Evolutionary conservation across 257 asterid species (phyloP), one percentile per base, ranked within the genome.

Genomic region (Solanum phureja): DNA sequence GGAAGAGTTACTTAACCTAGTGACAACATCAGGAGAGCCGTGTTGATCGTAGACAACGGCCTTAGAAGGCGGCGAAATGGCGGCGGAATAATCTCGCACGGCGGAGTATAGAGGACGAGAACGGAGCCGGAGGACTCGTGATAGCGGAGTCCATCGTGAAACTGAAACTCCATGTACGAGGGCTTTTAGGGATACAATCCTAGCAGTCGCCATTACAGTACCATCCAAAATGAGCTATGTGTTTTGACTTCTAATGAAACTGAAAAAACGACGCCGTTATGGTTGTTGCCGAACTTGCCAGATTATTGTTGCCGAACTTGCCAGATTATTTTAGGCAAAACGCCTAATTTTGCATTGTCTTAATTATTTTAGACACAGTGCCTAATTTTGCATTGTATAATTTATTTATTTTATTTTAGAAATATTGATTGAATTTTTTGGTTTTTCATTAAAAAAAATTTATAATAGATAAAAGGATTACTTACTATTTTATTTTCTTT

Each of bases 31-130:
- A 7, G 99, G 99, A 88, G 98, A 91, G 66, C 99, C 99, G 75
- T 94, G 98, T 89, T 94, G 94, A 16, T 94, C 94, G 94, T 97
- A 97, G 64, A 97, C 95, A 34, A 97, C 91, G 56, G 98, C 98
- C 86, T 89, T 95, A 84, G 99, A 97, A 27, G 98, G 95, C 86
- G 99, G 99, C 83, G 98, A 96, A 87, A 76, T 56, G 89, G 93
- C 56, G 83, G 95, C 56, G 87, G 98, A 92, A 88, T 93, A 93
- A 82, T 92, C 89, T 75, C 98, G 93, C 40, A 91, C 46, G 60
- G 88, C 69, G 56, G 72, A 35, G 87, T 24, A 86, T 23, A 77
- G 44, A 71, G 86, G 6, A 34, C 86, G 33, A 11, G 83, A 58
- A 87, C 71, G 87, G 90, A 75, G 76, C 69, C 85, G 87, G 8